Evolutionary conservation across 108 stramenopile species (phyloP).

Genomic region (Skeletonema menzelii): DNA sequence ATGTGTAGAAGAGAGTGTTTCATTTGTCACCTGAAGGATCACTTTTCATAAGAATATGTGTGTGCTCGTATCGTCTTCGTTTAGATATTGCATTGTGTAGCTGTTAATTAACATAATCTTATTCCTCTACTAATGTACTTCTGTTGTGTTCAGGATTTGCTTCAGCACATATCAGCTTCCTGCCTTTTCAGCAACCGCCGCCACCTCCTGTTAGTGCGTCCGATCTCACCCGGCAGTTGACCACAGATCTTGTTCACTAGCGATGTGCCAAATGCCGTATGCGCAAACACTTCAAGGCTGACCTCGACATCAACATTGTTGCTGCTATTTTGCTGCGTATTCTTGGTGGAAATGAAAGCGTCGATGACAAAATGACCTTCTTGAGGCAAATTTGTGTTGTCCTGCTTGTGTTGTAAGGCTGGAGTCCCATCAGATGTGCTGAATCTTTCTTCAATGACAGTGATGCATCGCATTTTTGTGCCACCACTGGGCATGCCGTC

Average conservation of each 20-base stretch:
- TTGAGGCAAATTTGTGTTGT: conserved; percentile 47
- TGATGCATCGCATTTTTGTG: conserved; percentile 10
- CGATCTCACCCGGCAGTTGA: conserved; percentile 66
- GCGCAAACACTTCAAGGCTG: conserved; percentile 50
- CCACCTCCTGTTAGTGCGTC: conserved; percentile 79
- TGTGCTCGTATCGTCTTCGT: background rate
- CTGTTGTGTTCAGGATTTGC: background rate
- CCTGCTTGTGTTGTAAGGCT: background rate
- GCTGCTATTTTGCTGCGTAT: background rate
- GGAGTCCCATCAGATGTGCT: background rate
- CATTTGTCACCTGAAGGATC: background rate
- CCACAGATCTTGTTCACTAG: conserved; percentile 59
- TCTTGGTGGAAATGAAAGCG: conserved; percentile 18
- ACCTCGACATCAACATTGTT: conserved; percentile 30
- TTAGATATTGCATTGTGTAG: background rate
- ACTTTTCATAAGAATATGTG: background rate
- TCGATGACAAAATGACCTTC: conserved; percentile 68
- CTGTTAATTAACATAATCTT: background rate
- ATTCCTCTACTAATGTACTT: background rate
- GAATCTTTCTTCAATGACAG: conserved; percentile 35
- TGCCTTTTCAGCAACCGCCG: conserved; percentile 55
- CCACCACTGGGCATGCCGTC: background rate
- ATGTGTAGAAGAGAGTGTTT: background rate
- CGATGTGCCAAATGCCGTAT: conserved; percentile 53
- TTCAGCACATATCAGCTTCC: background rate